These are phyloP conservation scores for Cryptosporidium canis DNA, from an alignment of 169 alveolate species.

Conservation along the genomic window DNA sequence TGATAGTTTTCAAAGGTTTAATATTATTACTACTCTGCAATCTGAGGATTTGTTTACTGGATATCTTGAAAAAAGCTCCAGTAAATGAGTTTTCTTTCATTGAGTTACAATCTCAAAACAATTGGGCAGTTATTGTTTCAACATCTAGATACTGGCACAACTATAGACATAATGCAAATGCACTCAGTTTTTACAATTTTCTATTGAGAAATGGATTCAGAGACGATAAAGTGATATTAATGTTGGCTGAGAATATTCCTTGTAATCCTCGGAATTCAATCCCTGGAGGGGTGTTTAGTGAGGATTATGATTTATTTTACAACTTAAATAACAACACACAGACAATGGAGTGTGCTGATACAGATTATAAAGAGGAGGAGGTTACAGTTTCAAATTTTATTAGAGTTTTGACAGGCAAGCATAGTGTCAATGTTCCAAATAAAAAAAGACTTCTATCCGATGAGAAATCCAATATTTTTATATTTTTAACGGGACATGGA, in stretches of 20 bases:
- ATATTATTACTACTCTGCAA: slow-evolving; percentile 43
- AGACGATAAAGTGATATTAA: slow-evolving; percentile 86
- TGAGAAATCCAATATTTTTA: slow-evolving; percentile 79
- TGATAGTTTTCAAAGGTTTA: slow-evolving; percentile 41
- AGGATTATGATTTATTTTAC: slow-evolving; percentile 48
- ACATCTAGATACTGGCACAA: slow-evolving; percentile 89
- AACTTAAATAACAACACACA: slow-evolving; percentile 50
- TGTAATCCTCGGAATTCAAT: slow-evolving; percentile 85
- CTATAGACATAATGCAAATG: slow-evolving; percentile 89
- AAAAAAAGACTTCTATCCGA: slow-evolving; percentile 78
- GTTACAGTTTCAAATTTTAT: slow-evolving; percentile 79
- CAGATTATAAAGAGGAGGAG: slow-evolving; percentile 81
- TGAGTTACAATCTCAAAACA: slow-evolving; percentile 21
- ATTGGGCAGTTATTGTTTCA: slow-evolving; percentile 85
- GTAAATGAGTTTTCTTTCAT: neutral
- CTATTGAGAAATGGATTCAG: slow-evolving; percentile 85
- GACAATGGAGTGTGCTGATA: slow-evolving; percentile 76
- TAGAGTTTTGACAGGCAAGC: slow-evolving; percentile 80
- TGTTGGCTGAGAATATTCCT: slow-evolving; percentile 85
- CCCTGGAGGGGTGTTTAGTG: slow-evolving; percentile 84
- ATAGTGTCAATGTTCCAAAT: slow-evolving; percentile 73
- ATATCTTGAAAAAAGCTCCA: neutral
- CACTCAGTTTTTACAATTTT: slow-evolving; percentile 84
- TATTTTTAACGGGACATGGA: slow-evolving; percentile 84
- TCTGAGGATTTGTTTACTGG: slow-evolving; percentile 4